A percentile compares a stretch with the other conserved stretches of the same genome.
Conservation (phyloP, 306 rosid genomes). For the Cicer judaicum region DNA sequence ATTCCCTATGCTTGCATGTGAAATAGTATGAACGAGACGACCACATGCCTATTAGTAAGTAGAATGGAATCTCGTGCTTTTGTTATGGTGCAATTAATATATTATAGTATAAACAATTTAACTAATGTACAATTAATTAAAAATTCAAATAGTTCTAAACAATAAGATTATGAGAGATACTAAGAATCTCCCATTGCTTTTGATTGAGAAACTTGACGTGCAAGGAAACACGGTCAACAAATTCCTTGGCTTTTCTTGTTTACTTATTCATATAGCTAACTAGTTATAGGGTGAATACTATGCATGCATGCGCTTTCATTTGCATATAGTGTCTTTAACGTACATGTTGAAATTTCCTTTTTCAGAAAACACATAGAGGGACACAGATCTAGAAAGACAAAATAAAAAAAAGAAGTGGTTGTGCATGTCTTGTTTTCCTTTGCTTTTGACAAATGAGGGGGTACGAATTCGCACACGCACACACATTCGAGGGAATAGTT, state of each 20-base stretch:
- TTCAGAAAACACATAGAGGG: background rate
- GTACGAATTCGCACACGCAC: background rate
- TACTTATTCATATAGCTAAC: background rate
- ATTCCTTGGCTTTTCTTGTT: constrained; percentile 25
- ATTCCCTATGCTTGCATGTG: constrained; percentile 52
- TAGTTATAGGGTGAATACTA: constrained; percentile 19
- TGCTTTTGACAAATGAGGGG: constrained; percentile 32
- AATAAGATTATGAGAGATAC: constrained; percentile 11
- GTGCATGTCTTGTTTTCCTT: background rate
- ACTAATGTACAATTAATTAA: constrained; percentile 33
- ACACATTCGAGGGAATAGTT: background rate
- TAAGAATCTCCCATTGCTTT: background rate
- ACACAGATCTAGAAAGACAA: background rate
- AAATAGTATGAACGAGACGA: constrained; percentile 43
- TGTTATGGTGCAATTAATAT: background rate
- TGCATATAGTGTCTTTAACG: background rate
- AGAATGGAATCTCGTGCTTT: constrained; percentile 58
- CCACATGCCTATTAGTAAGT: constrained; percentile 32
- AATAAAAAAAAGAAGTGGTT: background rate
- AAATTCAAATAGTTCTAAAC: constrained; percentile 22
- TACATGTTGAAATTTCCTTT: constrained; percentile 3
- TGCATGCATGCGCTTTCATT: background rate
- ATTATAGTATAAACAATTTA: constrained; percentile 22
- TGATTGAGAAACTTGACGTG: constrained; percentile 49
- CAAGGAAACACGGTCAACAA: constrained; percentile 52